Evolutionary conservation across 169 alveolate species (phyloP).

Genomic region (Neospora caninum): DNA sequence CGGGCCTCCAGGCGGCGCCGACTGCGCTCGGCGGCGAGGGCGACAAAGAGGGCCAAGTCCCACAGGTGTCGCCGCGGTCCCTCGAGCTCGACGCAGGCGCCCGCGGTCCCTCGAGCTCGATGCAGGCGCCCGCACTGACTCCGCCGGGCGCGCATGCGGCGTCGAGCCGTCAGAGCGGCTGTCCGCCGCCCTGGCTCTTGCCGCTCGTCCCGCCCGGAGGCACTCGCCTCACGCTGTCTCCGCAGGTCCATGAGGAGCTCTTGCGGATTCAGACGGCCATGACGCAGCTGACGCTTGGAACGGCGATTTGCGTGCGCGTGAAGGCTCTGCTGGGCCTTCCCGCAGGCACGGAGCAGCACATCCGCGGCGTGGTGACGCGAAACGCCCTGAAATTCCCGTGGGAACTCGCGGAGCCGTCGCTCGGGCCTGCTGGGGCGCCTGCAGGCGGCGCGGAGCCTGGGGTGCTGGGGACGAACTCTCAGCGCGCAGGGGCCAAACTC

Average conservation of each 20-base stretch:
- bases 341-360: slow-evolving; percentile 55
- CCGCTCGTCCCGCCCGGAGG: neutral
- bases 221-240: neutral
- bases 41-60: no score
- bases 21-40: no score
- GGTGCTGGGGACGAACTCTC: neutral
- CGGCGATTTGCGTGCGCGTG: slow-evolving; percentile 56
- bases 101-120: neutral
- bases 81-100: neutral
- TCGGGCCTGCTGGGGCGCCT: neutral
- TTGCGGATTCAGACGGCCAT: slow-evolving; percentile 28
- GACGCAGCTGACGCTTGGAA: slow-evolving; percentile 31
- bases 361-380: slow-evolving; percentile 45
- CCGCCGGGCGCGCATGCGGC: neutral
- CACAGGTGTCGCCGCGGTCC: no score
- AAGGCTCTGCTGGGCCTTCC: slow-evolving; percentile 61
- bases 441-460: neutral
- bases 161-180: neutral
- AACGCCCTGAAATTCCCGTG: neutral
- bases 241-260: neutral
- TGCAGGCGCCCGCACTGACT: neutral
- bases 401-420: neutral
- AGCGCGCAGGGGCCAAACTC: no score
- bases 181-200: neutral
- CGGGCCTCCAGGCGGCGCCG: no score